Conservation (phyloP, 1,139 yeast genomes). For the Blastobotrys proliferans region DNA sequence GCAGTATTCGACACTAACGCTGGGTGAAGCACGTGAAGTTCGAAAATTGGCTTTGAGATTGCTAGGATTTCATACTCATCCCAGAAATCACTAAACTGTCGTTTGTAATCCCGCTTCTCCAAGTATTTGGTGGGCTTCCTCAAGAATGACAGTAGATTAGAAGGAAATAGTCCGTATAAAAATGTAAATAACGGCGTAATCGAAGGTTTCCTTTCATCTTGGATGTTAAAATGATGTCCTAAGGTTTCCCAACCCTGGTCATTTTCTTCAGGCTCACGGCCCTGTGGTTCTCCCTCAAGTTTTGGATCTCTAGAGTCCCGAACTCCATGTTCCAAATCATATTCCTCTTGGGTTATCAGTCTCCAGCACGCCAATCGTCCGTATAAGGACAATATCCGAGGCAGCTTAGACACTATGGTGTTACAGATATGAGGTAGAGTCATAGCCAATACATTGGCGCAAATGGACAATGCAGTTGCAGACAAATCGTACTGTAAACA, state of each 20-base stretch:
- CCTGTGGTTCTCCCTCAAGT: neutral
- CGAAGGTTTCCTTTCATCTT: constrained; percentile 24
- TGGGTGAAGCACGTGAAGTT: constrained; percentile 47
- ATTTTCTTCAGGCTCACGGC: constrained; percentile 5
- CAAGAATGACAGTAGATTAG: constrained; percentile 45
- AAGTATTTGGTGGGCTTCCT: constrained; percentile 41
- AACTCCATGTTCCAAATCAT: constrained; percentile 15
- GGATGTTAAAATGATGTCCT: constrained; percentile 22
- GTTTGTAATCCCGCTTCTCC: constrained; percentile 18
- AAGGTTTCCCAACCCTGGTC: constrained; percentile 35
- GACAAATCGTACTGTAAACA: constrained; percentile 46
- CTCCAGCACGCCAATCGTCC: constrained; percentile 45
- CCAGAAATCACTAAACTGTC: constrained; percentile 31
- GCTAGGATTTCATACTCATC: constrained; percentile 34
- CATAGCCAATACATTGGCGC: constrained; percentile 49
- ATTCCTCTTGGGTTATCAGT: constrained; percentile 16
- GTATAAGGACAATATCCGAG: constrained; percentile 46
- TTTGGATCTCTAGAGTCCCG: constrained; percentile 7
- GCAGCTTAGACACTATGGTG: constrained; percentile 36
- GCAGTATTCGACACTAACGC: constrained; percentile 39
- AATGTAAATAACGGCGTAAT: constrained; percentile 41
- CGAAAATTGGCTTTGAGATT: constrained; percentile 30
- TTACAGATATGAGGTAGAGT: constrained; percentile 50
- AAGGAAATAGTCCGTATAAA: constrained; percentile 61
- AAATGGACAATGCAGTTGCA: constrained; percentile 41